Evolutionary conservation across 192 early-diverging fungal species (phyloP), one percentile per base, ranked within the genome.

Genomic region (Backusella tarrabulga): DNA sequence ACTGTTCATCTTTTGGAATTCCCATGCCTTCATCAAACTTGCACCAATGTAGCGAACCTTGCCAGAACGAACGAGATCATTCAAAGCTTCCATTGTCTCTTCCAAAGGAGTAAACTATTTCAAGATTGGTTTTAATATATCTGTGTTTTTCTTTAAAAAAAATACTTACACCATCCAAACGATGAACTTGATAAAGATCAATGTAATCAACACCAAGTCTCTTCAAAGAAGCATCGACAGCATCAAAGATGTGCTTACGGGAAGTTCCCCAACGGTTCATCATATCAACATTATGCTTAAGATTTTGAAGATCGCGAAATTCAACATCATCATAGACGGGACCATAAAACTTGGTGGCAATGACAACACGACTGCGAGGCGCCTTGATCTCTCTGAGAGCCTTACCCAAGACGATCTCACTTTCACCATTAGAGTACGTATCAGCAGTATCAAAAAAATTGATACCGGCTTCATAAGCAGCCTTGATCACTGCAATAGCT

Each of bases 381-480:
- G n/a, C n/a, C n/a, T n/a, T n/a, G n/a, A 15, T 70, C 41, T 85
- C 29, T 34, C 76, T 82, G 21, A 86, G 74, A 23, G 83, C 80
- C 34, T 74, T 76, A 3, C 85, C 85, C 5, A 86, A 35, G 11
- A 86, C 75, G n/a, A 40, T 8, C 56, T 86, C 85, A 26, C 78
- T 80, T 21, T 76, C 76, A 42, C 86, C 86, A 40, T 81, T 76
- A 11, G 81, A 74, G 52, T 85, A 85, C 5, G 40, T 41, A 50
- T 92, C 84, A 29, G 91, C 90, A 4, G 90, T 88, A 76, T 92
- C 85, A 77, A 95, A 95, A 77, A 93, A 93, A 83, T 94, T 95
- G 83, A 94, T 89, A 42, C 95, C 95, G 54, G 83, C 74, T 46
- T 92, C 87, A 74, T 85, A 93, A 0, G 91, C 91, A 8, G 85